Evolutionary conservation across 2,329 filamentous ascomycete species (phyloP).

Genomic region (Diaporthe ilicicola): DNA sequence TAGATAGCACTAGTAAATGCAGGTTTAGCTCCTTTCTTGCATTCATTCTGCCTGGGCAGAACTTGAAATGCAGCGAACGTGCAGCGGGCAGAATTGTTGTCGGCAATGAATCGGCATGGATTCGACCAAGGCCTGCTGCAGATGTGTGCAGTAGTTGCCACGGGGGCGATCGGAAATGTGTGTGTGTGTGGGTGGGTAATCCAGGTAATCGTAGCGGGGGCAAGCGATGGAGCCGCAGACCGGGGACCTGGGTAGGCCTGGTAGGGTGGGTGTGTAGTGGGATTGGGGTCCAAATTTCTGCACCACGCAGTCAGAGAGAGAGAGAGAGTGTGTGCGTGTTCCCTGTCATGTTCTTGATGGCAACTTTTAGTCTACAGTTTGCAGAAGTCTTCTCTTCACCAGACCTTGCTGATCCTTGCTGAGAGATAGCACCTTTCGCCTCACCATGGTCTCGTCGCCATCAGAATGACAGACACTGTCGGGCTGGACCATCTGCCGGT

Average conservation of each 20-base stretch:
- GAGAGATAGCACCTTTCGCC: neutral
- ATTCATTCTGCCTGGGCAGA: constrained; percentile 1
- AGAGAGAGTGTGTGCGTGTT: too few relatives aligned
- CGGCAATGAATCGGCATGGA: constrained; percentile 11
- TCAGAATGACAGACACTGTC: too few relatives aligned
- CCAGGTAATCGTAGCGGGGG: neutral
- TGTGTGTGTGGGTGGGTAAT: neutral
- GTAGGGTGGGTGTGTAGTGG: neutral
- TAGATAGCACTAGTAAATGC: neutral
- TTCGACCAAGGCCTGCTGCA: neutral
- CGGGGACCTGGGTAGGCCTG: neutral
- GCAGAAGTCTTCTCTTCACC: neutral
- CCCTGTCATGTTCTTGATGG: too few relatives aligned
- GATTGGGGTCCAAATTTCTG: neutral
- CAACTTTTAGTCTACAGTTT: neutral
- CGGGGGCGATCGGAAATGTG: neutral
- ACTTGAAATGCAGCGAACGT: neutral
- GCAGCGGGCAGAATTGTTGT: neutral
- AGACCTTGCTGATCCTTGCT: neutral
- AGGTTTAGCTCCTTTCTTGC: neutral
- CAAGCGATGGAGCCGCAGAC: constrained; percentile 8
- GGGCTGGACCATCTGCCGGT: too few relatives aligned
- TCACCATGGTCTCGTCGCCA: neutral
- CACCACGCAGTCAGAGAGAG: neutral
- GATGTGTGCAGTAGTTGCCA: neutral